phyloP scores from a whole-genome alignment of 176 grass and related monocot species.

The Aegilops tauschii region DNA sequence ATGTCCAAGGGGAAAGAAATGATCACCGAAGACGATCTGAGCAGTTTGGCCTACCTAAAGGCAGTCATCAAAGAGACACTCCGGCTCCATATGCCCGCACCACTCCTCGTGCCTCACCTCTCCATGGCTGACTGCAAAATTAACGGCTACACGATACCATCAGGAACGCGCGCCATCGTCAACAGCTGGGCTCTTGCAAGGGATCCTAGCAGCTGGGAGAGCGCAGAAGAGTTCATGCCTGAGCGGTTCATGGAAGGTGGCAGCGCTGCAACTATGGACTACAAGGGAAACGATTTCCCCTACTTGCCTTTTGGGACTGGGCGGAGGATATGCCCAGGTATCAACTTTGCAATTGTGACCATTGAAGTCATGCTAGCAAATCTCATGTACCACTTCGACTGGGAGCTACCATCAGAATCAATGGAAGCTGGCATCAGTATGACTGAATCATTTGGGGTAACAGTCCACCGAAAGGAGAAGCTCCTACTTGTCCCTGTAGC shows the following conservation, averaged over 20 bases:
- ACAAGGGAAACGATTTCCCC: neutral
- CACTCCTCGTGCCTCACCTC: slow-evolving; percentile 29
- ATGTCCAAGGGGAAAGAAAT: neutral
- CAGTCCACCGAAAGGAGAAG: neutral
- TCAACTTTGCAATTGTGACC: neutral
- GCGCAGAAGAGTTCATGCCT: slow-evolving; percentile 20
- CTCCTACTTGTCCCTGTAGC: neutral
- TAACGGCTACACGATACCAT: slow-evolving; percentile 29
- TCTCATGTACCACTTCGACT: neutral
- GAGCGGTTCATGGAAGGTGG: slow-evolving; percentile 15
- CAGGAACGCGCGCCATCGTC: neutral
- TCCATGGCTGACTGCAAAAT: slow-evolving; percentile 28
- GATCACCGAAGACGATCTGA: neutral
- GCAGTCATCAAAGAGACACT: neutral
- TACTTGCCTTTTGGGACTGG: neutral
- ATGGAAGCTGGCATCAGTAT: neutral
- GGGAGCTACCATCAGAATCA: neutral
- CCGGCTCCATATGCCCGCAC: slow-evolving; percentile 25
- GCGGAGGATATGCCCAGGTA: neutral
- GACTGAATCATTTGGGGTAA: neutral
- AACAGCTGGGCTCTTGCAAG: neutral
- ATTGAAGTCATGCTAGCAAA: neutral
- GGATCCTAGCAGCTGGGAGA: slow-evolving; percentile 27
- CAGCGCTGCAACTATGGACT: neutral
- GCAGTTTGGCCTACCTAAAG: neutral